phyloP scores from a whole-genome alignment of 2,329 filamentous ascomycete genomes.

The Pestalotiopsis sp. region DNA sequence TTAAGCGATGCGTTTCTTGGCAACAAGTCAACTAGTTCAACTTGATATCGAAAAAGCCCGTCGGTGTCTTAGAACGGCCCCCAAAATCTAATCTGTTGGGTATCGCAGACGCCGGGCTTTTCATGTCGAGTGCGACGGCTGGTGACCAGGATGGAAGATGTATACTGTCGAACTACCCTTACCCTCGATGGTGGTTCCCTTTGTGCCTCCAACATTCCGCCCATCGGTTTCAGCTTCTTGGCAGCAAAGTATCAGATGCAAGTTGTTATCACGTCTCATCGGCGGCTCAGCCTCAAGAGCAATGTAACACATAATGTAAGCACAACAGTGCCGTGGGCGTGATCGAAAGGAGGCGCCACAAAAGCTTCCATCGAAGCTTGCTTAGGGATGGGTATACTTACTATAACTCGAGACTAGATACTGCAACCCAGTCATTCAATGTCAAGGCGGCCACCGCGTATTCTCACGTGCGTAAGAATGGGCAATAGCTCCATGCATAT shows the following conservation, averaged over 20 bases:
- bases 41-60: not conserved
- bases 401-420: not conserved
- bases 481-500: too few species aligned
- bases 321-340: not conserved
- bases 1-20: not conserved
- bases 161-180: too few species aligned
- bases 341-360: not conserved
- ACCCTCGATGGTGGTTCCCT: not conserved
- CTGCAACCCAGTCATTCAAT: too few species aligned
- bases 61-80: not conserved
- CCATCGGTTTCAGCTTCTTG: not conserved
- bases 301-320: not conserved
- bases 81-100: not conserved
- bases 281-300: not conserved
- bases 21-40: not conserved
- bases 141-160: too few species aligned
- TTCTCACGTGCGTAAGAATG: too few species aligned
- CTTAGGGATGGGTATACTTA: not conserved
- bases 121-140: too few species aligned
- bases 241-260: not conserved
- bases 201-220: not conserved
- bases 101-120: too few species aligned
- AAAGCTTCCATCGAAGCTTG: not conserved
- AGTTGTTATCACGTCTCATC: not conserved
- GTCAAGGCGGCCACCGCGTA: too few species aligned